Percentiles rank a stretch among this genome's conserved stretches.
Evolutionary conservation across 352 stramenopile genomes (phyloP).

Genomic region (Phytophthora sp.): DNA sequence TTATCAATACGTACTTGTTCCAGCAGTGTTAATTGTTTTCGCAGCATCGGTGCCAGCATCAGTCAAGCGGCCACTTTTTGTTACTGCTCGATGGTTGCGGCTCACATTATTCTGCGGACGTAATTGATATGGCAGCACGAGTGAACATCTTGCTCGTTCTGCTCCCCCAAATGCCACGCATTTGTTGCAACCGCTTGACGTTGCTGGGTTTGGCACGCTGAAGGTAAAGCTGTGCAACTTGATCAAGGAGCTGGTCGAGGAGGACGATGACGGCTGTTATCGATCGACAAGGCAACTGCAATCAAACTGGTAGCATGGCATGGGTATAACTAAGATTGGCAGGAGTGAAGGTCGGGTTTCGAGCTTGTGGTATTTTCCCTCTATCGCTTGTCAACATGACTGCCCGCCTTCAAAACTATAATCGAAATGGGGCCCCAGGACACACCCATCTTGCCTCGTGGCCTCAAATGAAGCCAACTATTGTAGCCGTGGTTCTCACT

Average conservation of each 20-base stretch:
- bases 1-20: constrained; percentile 28
- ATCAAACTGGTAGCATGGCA: constrained; percentile 20
- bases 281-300: constrained; percentile 18
- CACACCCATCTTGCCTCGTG: constrained; percentile 4
- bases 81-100: constrained; percentile 22
- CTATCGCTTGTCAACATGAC: constrained; percentile 25
- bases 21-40: constrained; percentile 19
- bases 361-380: constrained; percentile 17
- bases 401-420: not conserved
- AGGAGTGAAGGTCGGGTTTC: constrained; percentile 15
- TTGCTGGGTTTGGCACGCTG: constrained; percentile 29
- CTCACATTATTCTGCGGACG: constrained; percentile 18
- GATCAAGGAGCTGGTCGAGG: constrained; percentile 21
- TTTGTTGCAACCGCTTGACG: constrained; percentile 31
- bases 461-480: not conserved
- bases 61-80: constrained; percentile 1
- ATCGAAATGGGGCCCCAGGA: not conserved
- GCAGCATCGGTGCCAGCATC: not conserved
- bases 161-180: constrained; percentile 25
- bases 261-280: constrained; percentile 9
- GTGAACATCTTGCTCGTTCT: constrained; percentile 17
- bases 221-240: constrained; percentile 21
- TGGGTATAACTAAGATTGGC: constrained; percentile 15
- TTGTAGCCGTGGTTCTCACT: constrained; percentile 3
- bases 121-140: constrained; percentile 2